phyloP scores from a whole-genome alignment of 768 basidiomycete genomes.

The Lentinula aciculospora region DNA sequence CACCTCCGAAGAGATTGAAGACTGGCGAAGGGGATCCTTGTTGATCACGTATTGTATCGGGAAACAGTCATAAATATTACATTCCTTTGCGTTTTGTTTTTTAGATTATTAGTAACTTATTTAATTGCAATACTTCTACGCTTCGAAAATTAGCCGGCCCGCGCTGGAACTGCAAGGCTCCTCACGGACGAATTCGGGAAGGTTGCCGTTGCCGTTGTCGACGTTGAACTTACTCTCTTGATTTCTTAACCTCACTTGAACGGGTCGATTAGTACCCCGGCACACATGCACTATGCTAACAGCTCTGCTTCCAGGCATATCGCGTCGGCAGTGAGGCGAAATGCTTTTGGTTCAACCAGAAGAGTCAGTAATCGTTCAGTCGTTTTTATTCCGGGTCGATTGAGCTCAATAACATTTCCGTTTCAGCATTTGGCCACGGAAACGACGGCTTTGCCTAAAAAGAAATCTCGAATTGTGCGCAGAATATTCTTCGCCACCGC shows the following conservation, averaged over 20 bases:
- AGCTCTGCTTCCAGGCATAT: constrained; percentile 48
- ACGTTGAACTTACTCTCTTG: constrained; percentile 14
- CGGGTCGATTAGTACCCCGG: neutral
- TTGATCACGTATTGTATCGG: neutral
- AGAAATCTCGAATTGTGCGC: constrained; percentile 50
- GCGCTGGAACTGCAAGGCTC: neutral
- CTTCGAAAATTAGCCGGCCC: neutral
- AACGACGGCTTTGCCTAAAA: constrained; percentile 38
- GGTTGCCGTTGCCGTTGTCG: constrained; percentile 13
- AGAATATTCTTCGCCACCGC: constrained; percentile 64
- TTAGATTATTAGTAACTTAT: neutral
- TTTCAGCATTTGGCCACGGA: constrained; percentile 62
- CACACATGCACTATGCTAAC: constrained; percentile 44
- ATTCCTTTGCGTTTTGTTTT: neutral
- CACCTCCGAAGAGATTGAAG: neutral
- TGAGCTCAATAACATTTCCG: constrained; percentile 7
- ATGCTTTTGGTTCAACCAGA: constrained; percentile 39
- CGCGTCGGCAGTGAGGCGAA: constrained; percentile 37
- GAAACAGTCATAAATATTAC: neutral
- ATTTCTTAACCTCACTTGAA: constrained; percentile 1
- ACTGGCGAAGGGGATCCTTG: neutral
- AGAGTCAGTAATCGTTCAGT: constrained; percentile 44
- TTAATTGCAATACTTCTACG: no score
- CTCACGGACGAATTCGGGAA: constrained; percentile 34
- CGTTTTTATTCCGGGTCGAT: constrained; percentile 8